Conservation (phyloP, 371 early-diverging fungal species). For the Mucor piriformis region DNA sequence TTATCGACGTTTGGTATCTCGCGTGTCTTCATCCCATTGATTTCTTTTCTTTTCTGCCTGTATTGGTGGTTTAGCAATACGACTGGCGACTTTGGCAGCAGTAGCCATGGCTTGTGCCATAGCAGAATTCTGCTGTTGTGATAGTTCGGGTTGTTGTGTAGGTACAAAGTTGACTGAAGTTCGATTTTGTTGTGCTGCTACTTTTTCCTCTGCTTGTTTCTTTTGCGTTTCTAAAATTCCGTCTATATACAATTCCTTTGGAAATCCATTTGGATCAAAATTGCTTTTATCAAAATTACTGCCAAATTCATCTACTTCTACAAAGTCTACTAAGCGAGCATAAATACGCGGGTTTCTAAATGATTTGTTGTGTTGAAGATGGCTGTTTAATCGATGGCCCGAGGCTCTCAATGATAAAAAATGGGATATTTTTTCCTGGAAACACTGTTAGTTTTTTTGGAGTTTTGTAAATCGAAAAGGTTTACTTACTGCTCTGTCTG, state of each 20-base stretch:
- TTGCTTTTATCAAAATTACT: constrained; percentile 59
- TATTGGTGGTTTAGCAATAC: constrained; percentile 33
- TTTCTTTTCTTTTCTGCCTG: constrained; percentile 13
- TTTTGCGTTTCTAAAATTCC: constrained; percentile 51
- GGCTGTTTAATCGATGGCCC: constrained; percentile 68
- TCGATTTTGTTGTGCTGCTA: constrained; percentile 37
- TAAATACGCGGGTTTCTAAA: constrained; percentile 84
- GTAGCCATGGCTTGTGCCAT: constrained; percentile 49
- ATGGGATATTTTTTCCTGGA: constrained; percentile 65
- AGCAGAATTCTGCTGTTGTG: constrained; percentile 27
- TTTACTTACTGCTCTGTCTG: constrained; percentile 51
- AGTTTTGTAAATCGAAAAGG: not conserved
- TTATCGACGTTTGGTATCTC: constrained; percentile 11
- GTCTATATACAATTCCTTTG: constrained; percentile 54
- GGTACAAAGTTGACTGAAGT: constrained; percentile 33
- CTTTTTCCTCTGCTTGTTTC: constrained; percentile 46
- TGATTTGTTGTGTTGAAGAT: constrained; percentile 69
- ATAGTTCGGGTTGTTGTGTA: not conserved
- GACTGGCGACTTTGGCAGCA: constrained; percentile 43
- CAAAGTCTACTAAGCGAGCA: constrained; percentile 75
- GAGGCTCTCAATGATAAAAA: constrained; percentile 56
- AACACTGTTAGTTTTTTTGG: not conserved
- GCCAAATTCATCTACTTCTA: constrained; percentile 74
- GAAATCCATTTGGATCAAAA: constrained; percentile 63
- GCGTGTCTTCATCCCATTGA: constrained; percentile 21